Conservation (phyloP, 2,329 filamentous ascomycete species). For the Phyllosticta paracitricarpa region DNA sequence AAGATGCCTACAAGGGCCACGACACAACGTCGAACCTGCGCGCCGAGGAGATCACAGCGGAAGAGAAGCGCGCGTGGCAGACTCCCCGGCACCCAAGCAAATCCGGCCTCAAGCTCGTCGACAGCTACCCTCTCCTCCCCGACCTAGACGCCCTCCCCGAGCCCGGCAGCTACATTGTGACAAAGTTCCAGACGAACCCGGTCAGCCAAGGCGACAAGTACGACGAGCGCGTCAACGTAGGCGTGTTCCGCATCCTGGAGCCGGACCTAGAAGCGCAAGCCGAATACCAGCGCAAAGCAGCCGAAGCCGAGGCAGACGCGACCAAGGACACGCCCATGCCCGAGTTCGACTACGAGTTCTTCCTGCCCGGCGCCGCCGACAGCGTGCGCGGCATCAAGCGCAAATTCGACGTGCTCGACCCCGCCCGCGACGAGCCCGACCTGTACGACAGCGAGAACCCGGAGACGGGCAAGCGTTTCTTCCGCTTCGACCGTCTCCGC, state of each 20-base stretch:
- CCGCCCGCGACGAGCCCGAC: slow-evolving; percentile 38
- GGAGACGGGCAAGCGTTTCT: slow-evolving; percentile 28
- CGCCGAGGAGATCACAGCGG: slow-evolving; percentile 42
- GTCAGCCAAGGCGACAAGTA: slow-evolving; percentile 38
- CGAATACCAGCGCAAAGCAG: slow-evolving; percentile 17
- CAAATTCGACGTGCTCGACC: slow-evolving; percentile 46
- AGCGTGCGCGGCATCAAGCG: slow-evolving; percentile 43
- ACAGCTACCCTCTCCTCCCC: slow-evolving; percentile 50
- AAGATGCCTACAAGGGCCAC: slow-evolving; percentile 56
- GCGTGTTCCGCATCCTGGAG: slow-evolving; percentile 40
- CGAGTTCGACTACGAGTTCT: slow-evolving; percentile 51
- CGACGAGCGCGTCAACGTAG: slow-evolving; percentile 51
- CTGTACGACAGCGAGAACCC: slow-evolving; percentile 30
- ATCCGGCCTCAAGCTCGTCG: slow-evolving; percentile 46
- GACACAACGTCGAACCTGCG: slow-evolving; percentile 47
- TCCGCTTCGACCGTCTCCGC: slow-evolving; percentile 47
- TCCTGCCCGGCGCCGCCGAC: slow-evolving; percentile 42
- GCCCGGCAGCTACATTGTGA: slow-evolving; percentile 47
- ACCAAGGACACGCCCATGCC: slow-evolving; percentile 41
- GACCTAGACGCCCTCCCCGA: slow-evolving; percentile 52
- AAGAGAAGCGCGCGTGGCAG: slow-evolving; percentile 50
- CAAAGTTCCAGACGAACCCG: slow-evolving; percentile 54
- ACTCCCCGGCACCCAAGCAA: slow-evolving; percentile 51
- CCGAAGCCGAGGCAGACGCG: slow-evolving; percentile 41
- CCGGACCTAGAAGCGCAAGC: slow-evolving; percentile 38